Evolutionary conservation across 805 yeast genomes (phyloP).

Genomic region (Diddensiella transvaalensis): DNA sequence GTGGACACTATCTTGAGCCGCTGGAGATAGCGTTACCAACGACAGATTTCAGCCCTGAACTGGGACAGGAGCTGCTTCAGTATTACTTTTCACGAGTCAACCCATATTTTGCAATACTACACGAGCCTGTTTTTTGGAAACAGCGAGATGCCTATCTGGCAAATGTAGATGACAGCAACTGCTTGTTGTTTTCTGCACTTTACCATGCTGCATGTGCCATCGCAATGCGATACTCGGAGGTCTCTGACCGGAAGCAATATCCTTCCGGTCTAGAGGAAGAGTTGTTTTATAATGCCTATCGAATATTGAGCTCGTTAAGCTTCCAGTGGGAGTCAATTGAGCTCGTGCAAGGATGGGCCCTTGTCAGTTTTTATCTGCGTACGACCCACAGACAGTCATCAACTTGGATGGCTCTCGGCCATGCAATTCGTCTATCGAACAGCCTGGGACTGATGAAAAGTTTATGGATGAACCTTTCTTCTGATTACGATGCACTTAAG

Average conservation of each 20-base stretch:
- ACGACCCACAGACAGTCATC: conserved; percentile 44
- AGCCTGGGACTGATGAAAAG: conserved; percentile 44
- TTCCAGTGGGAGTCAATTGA: conserved; percentile 54
- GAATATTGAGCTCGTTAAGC: conserved; percentile 38
- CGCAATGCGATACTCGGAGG: conserved; percentile 50
- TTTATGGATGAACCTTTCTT: conserved; percentile 6
- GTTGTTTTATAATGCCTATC: conserved; percentile 41
- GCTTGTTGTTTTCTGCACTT: conserved; percentile 48
- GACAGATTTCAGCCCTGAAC: conserved; percentile 7
- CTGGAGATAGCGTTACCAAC: conserved; percentile 28
- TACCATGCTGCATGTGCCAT: conserved; percentile 48
- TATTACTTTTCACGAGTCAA: conserved; percentile 49
- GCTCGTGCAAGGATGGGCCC: conserved; percentile 49
- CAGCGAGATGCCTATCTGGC: conserved; percentile 38
- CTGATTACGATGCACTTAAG: conserved; percentile 41
- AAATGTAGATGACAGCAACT: conserved; percentile 25
- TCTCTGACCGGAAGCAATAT: conserved; percentile 24
- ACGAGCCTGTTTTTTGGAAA: conserved; percentile 50
- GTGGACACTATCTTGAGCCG: conserved; percentile 45
- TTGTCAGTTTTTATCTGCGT: conserved; percentile 43
- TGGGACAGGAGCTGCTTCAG: conserved; percentile 31
- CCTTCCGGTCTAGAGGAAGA: conserved; percentile 38
- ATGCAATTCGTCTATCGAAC: conserved; percentile 41
- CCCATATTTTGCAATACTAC: conserved; percentile 50
- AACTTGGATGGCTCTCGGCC: conserved; percentile 40